Percentiles rank a stretch among this genome's conserved stretches.
Conservation (phyloP, 768 basidiomycete species). For the Tylopilus sp. region DNA sequence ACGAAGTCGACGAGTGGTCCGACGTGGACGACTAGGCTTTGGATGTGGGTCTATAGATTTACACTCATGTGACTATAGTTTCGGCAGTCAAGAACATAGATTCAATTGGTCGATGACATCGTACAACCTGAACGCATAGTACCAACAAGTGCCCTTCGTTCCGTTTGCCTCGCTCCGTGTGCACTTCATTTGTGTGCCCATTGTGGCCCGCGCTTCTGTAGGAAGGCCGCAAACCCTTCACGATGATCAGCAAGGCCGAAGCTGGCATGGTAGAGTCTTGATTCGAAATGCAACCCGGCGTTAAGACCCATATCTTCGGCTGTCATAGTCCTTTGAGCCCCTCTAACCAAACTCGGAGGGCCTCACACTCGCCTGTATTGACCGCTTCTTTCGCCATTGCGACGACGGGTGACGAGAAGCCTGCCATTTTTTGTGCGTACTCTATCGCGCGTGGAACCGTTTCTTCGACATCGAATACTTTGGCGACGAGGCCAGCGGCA, state of each 20-base stretch:
- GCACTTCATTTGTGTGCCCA: slow-evolving; percentile 40
- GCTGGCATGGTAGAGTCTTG: slow-evolving; percentile 46
- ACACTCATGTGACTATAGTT: neutral
- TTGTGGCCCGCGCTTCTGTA: slow-evolving; percentile 41
- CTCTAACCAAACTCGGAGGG: neutral
- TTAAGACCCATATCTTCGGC: slow-evolving; percentile 46
- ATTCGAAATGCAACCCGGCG: slow-evolving; percentile 44
- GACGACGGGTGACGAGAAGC: slow-evolving; percentile 29
- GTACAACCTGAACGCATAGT: neutral
- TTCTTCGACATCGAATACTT: slow-evolving; percentile 38
- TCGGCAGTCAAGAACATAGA: neutral
- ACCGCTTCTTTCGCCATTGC: slow-evolving; percentile 50
- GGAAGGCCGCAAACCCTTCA: slow-evolving; percentile 49
- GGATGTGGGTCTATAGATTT: neutral
- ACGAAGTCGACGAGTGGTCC: slow-evolving; percentile 15
- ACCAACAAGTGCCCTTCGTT: neutral
- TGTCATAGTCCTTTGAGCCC: slow-evolving; percentile 13
- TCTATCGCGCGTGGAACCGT: slow-evolving; percentile 45
- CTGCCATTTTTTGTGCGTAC: slow-evolving; percentile 33
- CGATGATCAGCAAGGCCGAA: slow-evolving; percentile 48
- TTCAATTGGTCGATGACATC: neutral
- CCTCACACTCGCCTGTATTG: slow-evolving; percentile 34
- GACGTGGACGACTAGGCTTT: slow-evolving; percentile 1
- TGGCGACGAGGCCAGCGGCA: slow-evolving; percentile 45
- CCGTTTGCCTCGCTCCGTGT: neutral